A percentile compares a stretch with the other conserved stretches of the same genome.
Conservation (phyloP, 2,329 filamentous ascomycete genomes). For the Alternaria sp. region DNA sequence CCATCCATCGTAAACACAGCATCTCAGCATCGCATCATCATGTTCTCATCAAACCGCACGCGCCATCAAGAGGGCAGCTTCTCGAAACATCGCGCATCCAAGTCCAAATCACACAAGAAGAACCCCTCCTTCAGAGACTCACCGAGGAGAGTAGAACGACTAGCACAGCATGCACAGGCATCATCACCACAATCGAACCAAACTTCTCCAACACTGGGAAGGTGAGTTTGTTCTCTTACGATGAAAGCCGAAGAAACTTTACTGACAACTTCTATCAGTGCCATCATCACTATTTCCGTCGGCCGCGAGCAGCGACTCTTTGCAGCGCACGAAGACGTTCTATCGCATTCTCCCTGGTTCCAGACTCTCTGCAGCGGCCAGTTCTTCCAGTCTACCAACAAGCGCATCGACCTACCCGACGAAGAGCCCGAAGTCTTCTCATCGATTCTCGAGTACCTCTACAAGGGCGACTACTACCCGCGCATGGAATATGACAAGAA, state of each 20-base stretch:
- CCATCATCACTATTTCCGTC: constrained; percentile 80
- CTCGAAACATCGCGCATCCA: constrained; percentile 49
- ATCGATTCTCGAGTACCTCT: constrained; percentile 86
- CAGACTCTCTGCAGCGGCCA: constrained; percentile 66
- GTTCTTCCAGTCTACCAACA: constrained; percentile 66
- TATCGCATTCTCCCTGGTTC: constrained; percentile 82
- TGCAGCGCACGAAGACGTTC: constrained; percentile 86
- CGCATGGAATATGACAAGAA: constrained; percentile 82
- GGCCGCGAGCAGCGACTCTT: constrained; percentile 86
- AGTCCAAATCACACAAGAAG: constrained; percentile 47
- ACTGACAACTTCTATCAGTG: constrained; percentile 36
- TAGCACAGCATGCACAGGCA: constrained; percentile 43
- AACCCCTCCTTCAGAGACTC: constrained; percentile 47
- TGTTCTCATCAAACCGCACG: constrained; percentile 46
- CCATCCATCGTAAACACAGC: not conserved
- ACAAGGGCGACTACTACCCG: constrained; percentile 93
- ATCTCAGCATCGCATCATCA: constrained; percentile 27
- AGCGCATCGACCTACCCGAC: constrained; percentile 79
- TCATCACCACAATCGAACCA: constrained; percentile 44
- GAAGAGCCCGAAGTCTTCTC: constrained; percentile 93
- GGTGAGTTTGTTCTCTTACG: constrained; percentile 30
- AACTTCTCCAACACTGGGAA: constrained; percentile 45
- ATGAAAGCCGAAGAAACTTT: not conserved
- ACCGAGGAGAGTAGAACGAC: constrained; percentile 41
- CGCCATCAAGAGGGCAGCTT: constrained; percentile 44